Base-by-base conservation (phyloP, 2,329 filamentous ascomycete species). In the Colletotrichum tanaceti region DNA sequence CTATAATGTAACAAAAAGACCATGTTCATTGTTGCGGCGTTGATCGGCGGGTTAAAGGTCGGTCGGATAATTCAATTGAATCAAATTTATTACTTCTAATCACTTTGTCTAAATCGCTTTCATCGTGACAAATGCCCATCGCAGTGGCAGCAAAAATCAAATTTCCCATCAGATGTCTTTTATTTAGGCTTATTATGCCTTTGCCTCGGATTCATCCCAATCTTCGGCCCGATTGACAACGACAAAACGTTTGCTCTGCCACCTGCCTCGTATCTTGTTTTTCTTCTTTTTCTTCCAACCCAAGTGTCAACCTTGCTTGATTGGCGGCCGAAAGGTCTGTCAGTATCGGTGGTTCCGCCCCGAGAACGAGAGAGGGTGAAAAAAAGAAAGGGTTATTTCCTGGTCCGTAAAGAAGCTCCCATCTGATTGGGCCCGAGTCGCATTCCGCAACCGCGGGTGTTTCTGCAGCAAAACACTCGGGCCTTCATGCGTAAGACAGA, bases 61-160 rank as follows among this genome's bases (percentile, higher is more conserved):
- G 58, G 58, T 60, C 58, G 58, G 58, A 50, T 60, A 60, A 60
- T 60, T 60, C 58, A 60, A 43, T 60, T 41, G 32, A 58, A 58
- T 32, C 58, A 50, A 49, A 60, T n/a, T 53, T 53, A 60, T 35
- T 50, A 59, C 3, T 60, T 60, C 55, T 28, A 50, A 60, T 22
- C 13, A 49, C 28, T 13, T 39, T 4, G 9, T 10, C 9, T 13
- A 7, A 2, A 22, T 10, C 6, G 5, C 32, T 47, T 7, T 9
- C 28, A 24, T 1, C 10, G 20, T 35, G 24, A 14, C 2, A 10
- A 20, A 22, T 11, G n/a, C 43, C 24, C 9, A 10, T 9, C 18
- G 2, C 28, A 35, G 14, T 2, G 35, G 2, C 28, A n/a, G 4
- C 16, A 18, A 2, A 1, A n/a, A 32, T 16, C 24, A 10, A 35